A percentile compares a stretch with the other conserved stretches of the same genome.
phyloP scores from a whole-genome alignment of 2,329 filamentous ascomycete genomes.

The Aspergillus pseudotamarii region DNA sequence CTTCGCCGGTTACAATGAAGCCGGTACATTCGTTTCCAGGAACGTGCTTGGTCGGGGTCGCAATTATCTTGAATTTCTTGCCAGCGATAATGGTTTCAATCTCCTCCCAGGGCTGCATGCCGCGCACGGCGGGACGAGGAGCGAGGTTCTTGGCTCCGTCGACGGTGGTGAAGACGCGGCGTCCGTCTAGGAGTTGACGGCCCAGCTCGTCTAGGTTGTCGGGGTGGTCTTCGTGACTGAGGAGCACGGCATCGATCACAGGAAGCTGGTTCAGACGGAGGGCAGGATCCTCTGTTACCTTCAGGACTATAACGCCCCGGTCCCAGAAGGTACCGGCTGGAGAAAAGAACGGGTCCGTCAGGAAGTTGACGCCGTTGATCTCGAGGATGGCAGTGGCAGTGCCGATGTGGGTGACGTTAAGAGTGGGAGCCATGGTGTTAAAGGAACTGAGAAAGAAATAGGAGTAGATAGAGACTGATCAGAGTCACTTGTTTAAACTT shows the following conservation, averaged over 20 bases:
- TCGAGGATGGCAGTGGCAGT: slow-evolving; percentile 55
- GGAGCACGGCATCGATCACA: slow-evolving; percentile 51
- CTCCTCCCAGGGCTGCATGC: slow-evolving; percentile 46
- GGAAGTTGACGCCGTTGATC: slow-evolving; percentile 45
- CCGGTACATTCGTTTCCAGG: slow-evolving; percentile 51
- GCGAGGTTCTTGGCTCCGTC: slow-evolving; percentile 50
- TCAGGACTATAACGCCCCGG: slow-evolving; percentile 29
- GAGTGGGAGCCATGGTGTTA: not conserved
- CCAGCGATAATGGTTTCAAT: slow-evolving; percentile 31
- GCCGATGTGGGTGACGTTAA: slow-evolving; percentile 50
- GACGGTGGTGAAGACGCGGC: slow-evolving; percentile 50
- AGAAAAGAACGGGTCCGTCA: slow-evolving; percentile 54
- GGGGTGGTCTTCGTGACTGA: slow-evolving; percentile 55
- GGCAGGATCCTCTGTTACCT: slow-evolving; percentile 37
- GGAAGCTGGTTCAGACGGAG: slow-evolving; percentile 45
- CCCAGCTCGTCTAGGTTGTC: slow-evolving; percentile 55
- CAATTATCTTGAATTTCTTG: slow-evolving; percentile 43
- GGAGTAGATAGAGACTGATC: not conserved
- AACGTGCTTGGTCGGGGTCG: slow-evolving; percentile 49
- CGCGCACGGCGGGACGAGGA: slow-evolving; percentile 46
- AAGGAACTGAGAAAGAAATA: not conserved
- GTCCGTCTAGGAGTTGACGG: slow-evolving; percentile 50
- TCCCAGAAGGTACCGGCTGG: slow-evolving; percentile 42
- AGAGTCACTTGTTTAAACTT: too few relatives aligned
- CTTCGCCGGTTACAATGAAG: slow-evolving; percentile 43